Conservation (phyloP, 2,329 filamentous ascomycete species). For the Geosmithia putterillii region DNA sequence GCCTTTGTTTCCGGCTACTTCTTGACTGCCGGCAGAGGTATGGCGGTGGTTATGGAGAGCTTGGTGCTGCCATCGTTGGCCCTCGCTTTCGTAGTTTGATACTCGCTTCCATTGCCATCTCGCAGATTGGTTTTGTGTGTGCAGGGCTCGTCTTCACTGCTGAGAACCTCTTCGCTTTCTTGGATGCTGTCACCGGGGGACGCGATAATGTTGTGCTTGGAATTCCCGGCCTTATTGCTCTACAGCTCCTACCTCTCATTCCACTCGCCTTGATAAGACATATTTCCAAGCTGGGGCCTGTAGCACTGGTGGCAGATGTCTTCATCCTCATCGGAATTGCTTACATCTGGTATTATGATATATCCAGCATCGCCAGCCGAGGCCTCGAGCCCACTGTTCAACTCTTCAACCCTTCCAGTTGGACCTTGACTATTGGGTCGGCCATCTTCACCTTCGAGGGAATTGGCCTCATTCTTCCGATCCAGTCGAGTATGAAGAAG, state of each 20-base stretch:
- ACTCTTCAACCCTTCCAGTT: constrained; percentile 57
- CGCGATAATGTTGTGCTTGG: constrained; percentile 38
- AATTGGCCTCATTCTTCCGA: constrained; percentile 64
- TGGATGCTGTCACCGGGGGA: constrained; percentile 45
- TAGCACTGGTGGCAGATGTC: constrained; percentile 56
- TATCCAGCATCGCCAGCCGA: constrained; percentile 37
- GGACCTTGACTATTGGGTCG: constrained; percentile 59
- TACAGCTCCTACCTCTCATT: constrained; percentile 53
- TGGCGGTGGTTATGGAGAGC: constrained; percentile 62
- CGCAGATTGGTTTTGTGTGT: constrained; percentile 68
- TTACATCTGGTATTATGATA: constrained; percentile 66
- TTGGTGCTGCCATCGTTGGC: constrained; percentile 55
- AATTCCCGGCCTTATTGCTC: constrained; percentile 42
- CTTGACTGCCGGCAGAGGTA: constrained; percentile 52
- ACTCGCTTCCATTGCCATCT: constrained; percentile 57
- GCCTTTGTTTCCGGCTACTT: constrained; percentile 59
- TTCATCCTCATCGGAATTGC: constrained; percentile 59
- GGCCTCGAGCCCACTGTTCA: constrained; percentile 50
- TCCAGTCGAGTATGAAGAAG: constrained; percentile 62
- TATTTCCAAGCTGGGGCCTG: constrained; percentile 60
- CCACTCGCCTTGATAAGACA: constrained; percentile 61
- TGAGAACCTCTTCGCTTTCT: constrained; percentile 58
- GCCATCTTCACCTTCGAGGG: constrained; percentile 72
- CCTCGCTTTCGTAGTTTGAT: constrained; percentile 52
- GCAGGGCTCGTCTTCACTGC: constrained; percentile 68